phyloP scores from a whole-genome alignment of 2,329 filamentous ascomycete genomes.

The Pseudofabraea citricarpa region DNA sequence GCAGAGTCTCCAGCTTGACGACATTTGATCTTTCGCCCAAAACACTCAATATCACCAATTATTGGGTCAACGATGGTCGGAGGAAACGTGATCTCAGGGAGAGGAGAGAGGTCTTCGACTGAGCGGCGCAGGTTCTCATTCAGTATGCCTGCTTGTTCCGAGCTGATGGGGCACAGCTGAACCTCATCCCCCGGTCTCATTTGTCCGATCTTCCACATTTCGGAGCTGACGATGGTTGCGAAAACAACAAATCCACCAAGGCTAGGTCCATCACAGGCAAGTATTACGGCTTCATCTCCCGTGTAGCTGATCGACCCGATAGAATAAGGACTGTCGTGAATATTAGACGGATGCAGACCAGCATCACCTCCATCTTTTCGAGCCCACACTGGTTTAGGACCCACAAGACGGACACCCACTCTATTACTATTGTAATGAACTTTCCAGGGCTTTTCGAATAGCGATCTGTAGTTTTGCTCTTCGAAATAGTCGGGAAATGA shows the following conservation, averaged over 20 bases:
- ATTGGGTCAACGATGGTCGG: not conserved
- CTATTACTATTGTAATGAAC: constrained; percentile 55
- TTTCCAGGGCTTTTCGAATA: constrained; percentile 52
- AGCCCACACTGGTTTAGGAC: constrained; percentile 53
- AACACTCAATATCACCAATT: not conserved
- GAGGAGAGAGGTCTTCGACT: not conserved
- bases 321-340: constrained; percentile 52
- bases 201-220: constrained; percentile 58
- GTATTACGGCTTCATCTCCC: constrained; percentile 54
- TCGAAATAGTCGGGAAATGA: constrained; percentile 24
- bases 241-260: constrained; percentile 54
- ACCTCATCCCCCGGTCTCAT: constrained; percentile 52
- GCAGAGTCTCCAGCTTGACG: constrained; percentile 31
- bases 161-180: constrained; percentile 41
- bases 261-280: constrained; percentile 52
- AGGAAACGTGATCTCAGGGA: not conserved
- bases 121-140: not conserved
- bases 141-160: constrained; percentile 44
- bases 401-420: constrained; percentile 53
- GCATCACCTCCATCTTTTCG: constrained; percentile 55
- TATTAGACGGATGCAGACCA: constrained; percentile 54
- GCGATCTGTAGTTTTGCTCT: constrained; percentile 45
- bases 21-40: constrained; percentile 4
- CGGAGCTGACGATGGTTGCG: constrained; percentile 49
- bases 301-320: constrained; percentile 54